Evolutionary conservation across 2,329 filamentous ascomycete genomes (phyloP), one percentile per base, ranked within the genome.

Genomic region (Thelonectria blattea): DNA sequence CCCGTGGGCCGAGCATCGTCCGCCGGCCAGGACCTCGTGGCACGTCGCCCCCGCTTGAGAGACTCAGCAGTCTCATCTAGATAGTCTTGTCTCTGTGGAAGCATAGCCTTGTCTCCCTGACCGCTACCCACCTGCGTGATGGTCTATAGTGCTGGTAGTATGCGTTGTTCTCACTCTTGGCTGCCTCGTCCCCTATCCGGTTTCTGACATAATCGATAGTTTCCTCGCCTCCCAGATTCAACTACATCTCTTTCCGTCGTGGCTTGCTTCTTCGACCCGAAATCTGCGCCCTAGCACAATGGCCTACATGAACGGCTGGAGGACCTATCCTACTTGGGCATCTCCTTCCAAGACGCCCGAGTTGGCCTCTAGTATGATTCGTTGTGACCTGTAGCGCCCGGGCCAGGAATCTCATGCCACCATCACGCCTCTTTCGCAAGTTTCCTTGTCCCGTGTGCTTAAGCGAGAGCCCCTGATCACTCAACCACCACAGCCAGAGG

Each of bases 381-480:
- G 43, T 15, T 41, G 27, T 27, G 22, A n/a, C 9, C 11, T 34
- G 37, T 22, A 24, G 24, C 46, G 34, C 45, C 34, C 27, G n/a
- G 37, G 32, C 45, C 34, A 56, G 24, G 18, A 49, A 45, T 54
- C 56, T 59, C 49, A 49, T 59, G 32, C 39, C 47, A 52, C 48
- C 14, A 52, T 39, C 55, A 57, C 41, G 47, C 47, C 46, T 45
- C 24, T 57, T 15, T 20, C 41, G 30, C 30, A 34, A 17, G 18
- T 10, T 14, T 46, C 46, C 47, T 52, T 14, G 18, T 24, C 27
- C 15, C 27, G 22, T 27, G 27, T 20, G 20, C 10, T 17, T 24
- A 49, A 49, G 46, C 34, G 34, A 50, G 2, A 9, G n/a, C 37
- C 24, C 37, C 37, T 43, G 42, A 41, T 20, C 9, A 18, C 43